phyloP scores from a whole-genome alignment of 441 rosid species.

The Bruguiera hainesii region DNA sequence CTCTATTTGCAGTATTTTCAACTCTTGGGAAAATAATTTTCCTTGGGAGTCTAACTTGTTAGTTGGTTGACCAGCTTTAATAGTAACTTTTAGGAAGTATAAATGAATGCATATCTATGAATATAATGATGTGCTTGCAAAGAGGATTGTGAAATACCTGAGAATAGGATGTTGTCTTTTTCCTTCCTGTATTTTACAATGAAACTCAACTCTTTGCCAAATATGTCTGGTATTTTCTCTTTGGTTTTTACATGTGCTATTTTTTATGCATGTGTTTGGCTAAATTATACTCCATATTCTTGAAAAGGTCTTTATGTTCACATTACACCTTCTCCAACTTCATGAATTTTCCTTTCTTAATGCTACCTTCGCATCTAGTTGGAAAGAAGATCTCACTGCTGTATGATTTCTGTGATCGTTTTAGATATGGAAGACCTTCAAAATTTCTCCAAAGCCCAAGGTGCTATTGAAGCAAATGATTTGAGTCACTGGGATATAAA shows the following conservation, averaged over 20 bases:
- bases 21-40: background rate
- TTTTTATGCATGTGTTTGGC: conserved; percentile 4
- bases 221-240: background rate
- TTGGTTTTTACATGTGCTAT: conserved; percentile 2
- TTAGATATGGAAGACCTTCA: conserved; percentile 83
- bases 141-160: too few relatives aligned
- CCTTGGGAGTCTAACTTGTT: background rate
- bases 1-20: background rate
- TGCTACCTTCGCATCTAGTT: background rate
- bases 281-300: conserved; percentile 6
- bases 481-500: conserved; percentile 78
- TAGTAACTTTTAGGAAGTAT: too few relatives aligned
- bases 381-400: background rate
- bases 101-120: too few relatives aligned
- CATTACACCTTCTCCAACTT: background rate
- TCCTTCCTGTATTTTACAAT: background rate
- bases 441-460: conserved; percentile 61
- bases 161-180: too few relatives aligned
- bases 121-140: too few relatives aligned
- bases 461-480: conserved; percentile 64
- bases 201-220: background rate
- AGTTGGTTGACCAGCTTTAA: too few relatives aligned
- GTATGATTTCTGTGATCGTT: conserved; percentile 18
- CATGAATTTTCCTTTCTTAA: conserved; percentile 3
- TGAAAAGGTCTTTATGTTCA: conserved; percentile 3